These are phyloP conservation scores for Salix koriyanagi DNA, from an alignment of 345 rosid genomes.

Conservation along the genomic window DNA sequence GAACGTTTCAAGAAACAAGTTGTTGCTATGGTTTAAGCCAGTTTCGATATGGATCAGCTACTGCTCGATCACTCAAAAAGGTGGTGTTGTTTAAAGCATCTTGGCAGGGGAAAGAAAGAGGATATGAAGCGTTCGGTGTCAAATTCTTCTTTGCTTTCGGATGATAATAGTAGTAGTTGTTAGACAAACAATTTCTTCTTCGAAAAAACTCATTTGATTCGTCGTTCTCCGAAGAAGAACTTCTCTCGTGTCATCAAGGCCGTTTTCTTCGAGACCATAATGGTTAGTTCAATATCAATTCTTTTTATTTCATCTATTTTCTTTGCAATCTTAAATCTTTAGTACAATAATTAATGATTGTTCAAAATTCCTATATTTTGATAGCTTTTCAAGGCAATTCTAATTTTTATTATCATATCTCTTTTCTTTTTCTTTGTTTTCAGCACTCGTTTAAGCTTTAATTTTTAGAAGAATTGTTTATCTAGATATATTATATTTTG, in stretches of 20 bases:
- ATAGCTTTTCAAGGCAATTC: background rate
- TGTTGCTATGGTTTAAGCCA: slow-evolving; percentile 43
- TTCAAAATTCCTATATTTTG: background rate
- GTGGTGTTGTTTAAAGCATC: background rate
- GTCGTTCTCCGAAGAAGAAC: slow-evolving; percentile 14
- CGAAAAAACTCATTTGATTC: slow-evolving; percentile 11
- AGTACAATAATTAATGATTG: background rate
- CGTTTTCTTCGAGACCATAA: slow-evolving; percentile 27
- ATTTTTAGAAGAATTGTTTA: background rate
- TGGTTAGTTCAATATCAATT: slow-evolving; percentile 24
- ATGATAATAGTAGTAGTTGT: too few relatives aligned
- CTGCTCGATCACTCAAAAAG: slow-evolving; percentile 12
- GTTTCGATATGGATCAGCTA: slow-evolving; percentile 28
- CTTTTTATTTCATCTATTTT: background rate
- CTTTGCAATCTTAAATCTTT: background rate
- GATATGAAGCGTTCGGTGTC: background rate
- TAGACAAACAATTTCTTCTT: background rate
- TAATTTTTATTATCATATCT: background rate
- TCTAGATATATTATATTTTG: background rate
- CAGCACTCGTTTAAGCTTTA: background rate
- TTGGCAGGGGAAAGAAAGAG: background rate
- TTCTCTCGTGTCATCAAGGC: slow-evolving; percentile 36
- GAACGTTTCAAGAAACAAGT: slow-evolving; percentile 37
- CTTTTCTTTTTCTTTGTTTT: too few relatives aligned
- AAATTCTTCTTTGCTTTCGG: slow-evolving; percentile 1